Percentiles rank a stretch among this genome's conserved stretches.
These are phyloP conservation scores for Suillus tomentosus DNA, from an alignment of 768 basidiomycete species.

Conservation along the genomic window DNA sequence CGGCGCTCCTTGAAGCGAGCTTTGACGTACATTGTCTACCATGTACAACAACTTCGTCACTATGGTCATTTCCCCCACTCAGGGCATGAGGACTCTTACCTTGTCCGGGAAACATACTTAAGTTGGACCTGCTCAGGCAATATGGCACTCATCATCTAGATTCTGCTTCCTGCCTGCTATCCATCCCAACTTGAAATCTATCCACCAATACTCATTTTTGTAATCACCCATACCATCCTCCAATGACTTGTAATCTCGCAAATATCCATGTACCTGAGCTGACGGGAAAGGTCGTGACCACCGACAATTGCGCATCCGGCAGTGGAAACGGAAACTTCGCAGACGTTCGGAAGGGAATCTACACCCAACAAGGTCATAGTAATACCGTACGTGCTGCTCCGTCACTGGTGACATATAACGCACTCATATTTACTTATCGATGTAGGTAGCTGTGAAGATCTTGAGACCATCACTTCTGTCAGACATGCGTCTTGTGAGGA, in stretches of 20 bases:
- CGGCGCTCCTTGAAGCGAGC: background rate
- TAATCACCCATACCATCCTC: background rate
- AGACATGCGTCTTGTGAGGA: background rate
- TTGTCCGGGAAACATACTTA: background rate
- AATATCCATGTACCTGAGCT: background rate
- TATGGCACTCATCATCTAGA: background rate
- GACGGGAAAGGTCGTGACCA: background rate
- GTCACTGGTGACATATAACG: background rate
- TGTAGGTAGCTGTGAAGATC: slow-evolving; percentile 4
- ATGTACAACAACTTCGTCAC: background rate
- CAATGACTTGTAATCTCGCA: background rate
- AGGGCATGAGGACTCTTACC: background rate
- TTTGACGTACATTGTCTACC: slow-evolving; percentile 1
- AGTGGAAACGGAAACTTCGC: slow-evolving; percentile 1
- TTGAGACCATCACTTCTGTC: background rate
- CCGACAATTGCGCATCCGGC: background rate
- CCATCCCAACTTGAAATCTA: background rate
- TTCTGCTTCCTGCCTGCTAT: background rate
- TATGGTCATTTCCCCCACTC: background rate
- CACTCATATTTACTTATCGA: background rate
- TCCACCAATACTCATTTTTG: background rate
- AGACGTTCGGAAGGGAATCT: slow-evolving; percentile 4
- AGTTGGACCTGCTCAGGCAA: background rate
- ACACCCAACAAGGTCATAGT: too few species aligned
- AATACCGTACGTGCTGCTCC: background rate